phyloP scores from a whole-genome alignment of 345 rosid genomes.

The Gossypium sturtianum region DNA sequence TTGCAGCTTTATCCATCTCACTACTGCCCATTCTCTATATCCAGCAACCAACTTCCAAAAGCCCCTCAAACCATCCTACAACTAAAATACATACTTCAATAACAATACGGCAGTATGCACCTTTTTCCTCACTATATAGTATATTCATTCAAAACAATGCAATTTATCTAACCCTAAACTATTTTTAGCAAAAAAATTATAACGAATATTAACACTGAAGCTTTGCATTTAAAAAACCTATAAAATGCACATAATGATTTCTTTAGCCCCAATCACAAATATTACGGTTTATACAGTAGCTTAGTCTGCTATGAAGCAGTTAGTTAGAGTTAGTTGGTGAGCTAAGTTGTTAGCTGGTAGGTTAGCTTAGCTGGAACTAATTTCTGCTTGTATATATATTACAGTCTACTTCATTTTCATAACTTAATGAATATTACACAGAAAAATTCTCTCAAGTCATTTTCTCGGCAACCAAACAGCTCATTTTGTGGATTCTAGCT shows the following conservation, averaged over 20 bases:
- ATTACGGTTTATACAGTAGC: too few relatives aligned
- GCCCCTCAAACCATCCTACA: conserved; percentile 47
- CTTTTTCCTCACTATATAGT: background rate
- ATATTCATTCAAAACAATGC: background rate
- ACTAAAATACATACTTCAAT: conserved; percentile 7
- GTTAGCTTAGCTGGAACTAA: too few relatives aligned
- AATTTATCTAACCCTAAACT: background rate
- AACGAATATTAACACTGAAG: background rate
- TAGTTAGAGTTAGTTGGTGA: too few relatives aligned
- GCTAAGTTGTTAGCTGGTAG: too few relatives aligned
- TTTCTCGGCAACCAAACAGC: too few relatives aligned
- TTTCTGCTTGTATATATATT: too few relatives aligned
- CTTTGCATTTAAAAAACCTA: background rate
- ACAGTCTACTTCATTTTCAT: too few relatives aligned
- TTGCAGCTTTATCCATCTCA: conserved; percentile 59
- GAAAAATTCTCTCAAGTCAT: too few relatives aligned
- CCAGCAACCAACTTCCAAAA: conserved; percentile 13
- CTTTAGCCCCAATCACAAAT: background rate
- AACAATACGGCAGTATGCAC: background rate
- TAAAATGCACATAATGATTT: background rate
- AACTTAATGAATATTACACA: too few relatives aligned
- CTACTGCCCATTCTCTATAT: conserved; percentile 54
- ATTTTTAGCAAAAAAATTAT: background rate
- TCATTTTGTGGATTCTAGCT: too few relatives aligned
- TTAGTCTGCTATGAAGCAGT: too few relatives aligned